Evolutionary conservation across 2,329 filamentous ascomycete genomes (phyloP), one percentile per base, ranked within the genome.

Genomic region (Ascochyta clinopodiicola): DNA sequence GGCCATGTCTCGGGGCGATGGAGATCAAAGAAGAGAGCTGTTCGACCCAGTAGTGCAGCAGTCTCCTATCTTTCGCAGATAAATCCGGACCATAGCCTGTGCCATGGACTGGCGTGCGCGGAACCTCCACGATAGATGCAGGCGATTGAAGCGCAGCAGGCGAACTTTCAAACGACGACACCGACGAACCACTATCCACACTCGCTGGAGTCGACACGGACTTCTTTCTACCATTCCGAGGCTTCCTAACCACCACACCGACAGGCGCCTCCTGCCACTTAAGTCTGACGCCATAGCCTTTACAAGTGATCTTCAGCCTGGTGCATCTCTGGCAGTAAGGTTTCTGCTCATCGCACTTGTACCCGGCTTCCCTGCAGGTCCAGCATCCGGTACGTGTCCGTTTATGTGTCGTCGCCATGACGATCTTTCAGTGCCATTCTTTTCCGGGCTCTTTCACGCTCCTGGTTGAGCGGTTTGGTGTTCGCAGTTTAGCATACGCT

Each of bases 311-410:
- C 12, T 64, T 67, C n/a, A 72, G 40, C 21, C 70, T 57, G 4
- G 55, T 62, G 22, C 70, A 72, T 32, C 70, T 52, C 15, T 63
- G 60, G 29, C 70, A 72, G 35, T 57, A 62, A 3, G 70, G 70
- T 25, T 68, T 71, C 29, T 67, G 56, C 43, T 72, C 70, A 40
- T 72, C 69, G 58, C 70, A 72, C 45, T 72, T 72, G 49, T 72
- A 72, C 1, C 70, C 70, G 12, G 69, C 67, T 52, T 70, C 68
- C 15, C 69, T 56, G 57, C 70, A 72, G 4, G 70, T 72, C 69
- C 69, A 71, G 54, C 70, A 72, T 32, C 70, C 70, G 7, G 68
- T 69, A 32, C 70, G 56, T 12, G 67, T 64, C 56, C 70, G 62
- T 22, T 67, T 71, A 51, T 71, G 70, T 44, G 61, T 59, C 43